phyloP scores from a whole-genome alignment of 768 basidiomycete genomes.

The Paxillus rubicundulus region DNA sequence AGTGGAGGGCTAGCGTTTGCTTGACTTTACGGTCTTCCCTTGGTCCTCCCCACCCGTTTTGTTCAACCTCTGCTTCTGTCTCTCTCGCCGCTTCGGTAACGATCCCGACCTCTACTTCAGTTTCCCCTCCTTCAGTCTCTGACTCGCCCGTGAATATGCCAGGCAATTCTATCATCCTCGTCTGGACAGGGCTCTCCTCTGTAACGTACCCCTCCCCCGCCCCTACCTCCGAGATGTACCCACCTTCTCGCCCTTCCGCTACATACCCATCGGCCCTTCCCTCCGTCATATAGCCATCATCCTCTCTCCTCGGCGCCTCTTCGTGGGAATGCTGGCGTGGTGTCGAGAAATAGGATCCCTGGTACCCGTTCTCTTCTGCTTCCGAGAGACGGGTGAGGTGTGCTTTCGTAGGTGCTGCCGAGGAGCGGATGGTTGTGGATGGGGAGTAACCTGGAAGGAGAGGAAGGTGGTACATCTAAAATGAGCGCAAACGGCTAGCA shows the following conservation, averaged over 20 bases:
- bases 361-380: conserved; percentile 88
- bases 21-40: background rate
- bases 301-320: conserved; percentile 12
- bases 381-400: conserved; percentile 71
- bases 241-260: conserved; percentile 16
- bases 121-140: conserved; percentile 9
- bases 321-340: conserved; percentile 19
- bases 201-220: conserved; percentile 63
- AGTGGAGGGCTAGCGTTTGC: conserved; percentile 5
- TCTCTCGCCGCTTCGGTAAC: background rate
- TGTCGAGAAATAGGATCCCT: conserved; percentile 73
- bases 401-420: conserved; percentile 58
- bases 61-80: conserved; percentile 8
- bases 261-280: conserved; percentile 57
- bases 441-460: conserved; percentile 89
- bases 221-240: background rate
- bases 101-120: conserved; percentile 6
- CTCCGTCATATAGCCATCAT: conserved; percentile 25
- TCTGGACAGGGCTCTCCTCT: conserved; percentile 20
- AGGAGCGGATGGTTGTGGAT: conserved; percentile 82
- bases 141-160: conserved; percentile 4
- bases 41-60: background rate
- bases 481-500: background rate
- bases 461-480: conserved; percentile 87
- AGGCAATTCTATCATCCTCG: conserved; percentile 5